A percentile compares a stretch with the other conserved stretches of the same genome.
Conservation (phyloP, 2,329 filamentous ascomycete species). For the Alternaria dauci region DNA sequence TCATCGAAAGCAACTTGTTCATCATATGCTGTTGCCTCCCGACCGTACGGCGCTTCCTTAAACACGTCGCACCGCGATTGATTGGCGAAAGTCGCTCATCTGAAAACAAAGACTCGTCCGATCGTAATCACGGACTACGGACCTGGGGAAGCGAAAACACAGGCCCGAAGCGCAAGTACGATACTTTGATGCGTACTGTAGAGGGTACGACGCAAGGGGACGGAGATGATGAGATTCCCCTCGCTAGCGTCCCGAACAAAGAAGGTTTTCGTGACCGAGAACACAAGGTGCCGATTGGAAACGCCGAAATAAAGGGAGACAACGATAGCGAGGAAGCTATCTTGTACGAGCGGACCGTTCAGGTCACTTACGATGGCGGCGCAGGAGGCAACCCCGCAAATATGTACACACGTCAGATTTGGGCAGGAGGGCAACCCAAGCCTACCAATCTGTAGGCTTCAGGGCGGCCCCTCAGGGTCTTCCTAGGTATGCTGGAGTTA, state of each 20-base stretch:
- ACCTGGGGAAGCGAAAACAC: constrained; percentile 22
- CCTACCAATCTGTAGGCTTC: not conserved
- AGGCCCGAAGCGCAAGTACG: constrained; percentile 20
- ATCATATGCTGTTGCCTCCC: constrained; percentile 55
- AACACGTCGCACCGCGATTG: constrained; percentile 46
- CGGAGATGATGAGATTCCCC: constrained; percentile 16
- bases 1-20: constrained; percentile 54
- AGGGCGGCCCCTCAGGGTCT: too few relatives aligned
- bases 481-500: not conserved
- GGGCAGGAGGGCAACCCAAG: not conserved
- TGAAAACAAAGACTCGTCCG: constrained; percentile 13
- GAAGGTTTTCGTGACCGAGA: constrained; percentile 1
- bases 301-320: constrained; percentile 11
- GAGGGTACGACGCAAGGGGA: constrained; percentile 8
- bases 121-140: constrained; percentile 12
- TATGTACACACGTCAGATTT: constrained; percentile 1
- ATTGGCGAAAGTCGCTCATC: constrained; percentile 20
- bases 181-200: constrained; percentile 28
- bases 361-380: constrained; percentile 25
- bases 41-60: constrained; percentile 53
- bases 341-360: constrained; percentile 28
- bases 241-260: constrained; percentile 1
- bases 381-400: constrained; percentile 1
- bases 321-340: constrained; percentile 31
- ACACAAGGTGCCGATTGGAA: constrained; percentile 3